Conservation (phyloP, 2,329 filamentous ascomycete genomes). For the Pestalotiopsis sp. region DNA sequence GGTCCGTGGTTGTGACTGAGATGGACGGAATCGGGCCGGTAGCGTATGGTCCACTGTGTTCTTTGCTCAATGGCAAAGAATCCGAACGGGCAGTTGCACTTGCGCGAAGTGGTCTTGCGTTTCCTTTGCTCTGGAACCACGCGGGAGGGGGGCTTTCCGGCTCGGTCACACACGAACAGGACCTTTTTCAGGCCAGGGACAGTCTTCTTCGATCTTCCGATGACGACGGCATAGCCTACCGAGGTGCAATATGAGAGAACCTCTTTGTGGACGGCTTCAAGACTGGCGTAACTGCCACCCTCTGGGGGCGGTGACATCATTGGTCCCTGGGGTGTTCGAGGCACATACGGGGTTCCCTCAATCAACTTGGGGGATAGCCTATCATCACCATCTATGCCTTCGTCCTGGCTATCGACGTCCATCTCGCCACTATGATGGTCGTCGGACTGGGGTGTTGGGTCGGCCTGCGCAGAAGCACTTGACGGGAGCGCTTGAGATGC, state of each 20-base stretch:
- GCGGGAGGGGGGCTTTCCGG: conserved; percentile 62
- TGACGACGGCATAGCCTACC: conserved; percentile 69
- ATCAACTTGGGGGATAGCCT: conserved; percentile 49
- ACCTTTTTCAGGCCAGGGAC: conserved; percentile 69
- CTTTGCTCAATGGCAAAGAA: conserved; percentile 70
- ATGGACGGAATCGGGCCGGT: conserved; percentile 60
- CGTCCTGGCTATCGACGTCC: conserved; percentile 53
- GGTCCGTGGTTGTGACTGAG: conserved; percentile 66
- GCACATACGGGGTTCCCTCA: conserved; percentile 52
- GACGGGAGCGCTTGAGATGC: conserved; percentile 29
- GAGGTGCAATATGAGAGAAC: conserved; percentile 67
- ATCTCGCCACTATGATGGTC: conserved; percentile 48
- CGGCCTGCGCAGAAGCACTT: conserved; percentile 33
- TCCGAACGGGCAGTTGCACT: conserved; percentile 70
- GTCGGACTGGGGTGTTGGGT: conserved; percentile 31
- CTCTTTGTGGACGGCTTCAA: conserved; percentile 66
- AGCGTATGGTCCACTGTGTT: conserved; percentile 68
- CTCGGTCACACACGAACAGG: conserved; percentile 66
- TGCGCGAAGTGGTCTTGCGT: conserved; percentile 67
- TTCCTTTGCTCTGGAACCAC: conserved; percentile 67
- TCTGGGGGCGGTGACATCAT: conserved; percentile 67
- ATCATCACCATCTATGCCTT: conserved; percentile 45
- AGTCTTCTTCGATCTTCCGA: conserved; percentile 68
- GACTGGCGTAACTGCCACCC: conserved; percentile 63
- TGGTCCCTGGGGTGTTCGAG: conserved; percentile 55